phyloP scores from a whole-genome alignment of 2,329 filamentous ascomycete species.

The Colletotrichum tropicicola region DNA sequence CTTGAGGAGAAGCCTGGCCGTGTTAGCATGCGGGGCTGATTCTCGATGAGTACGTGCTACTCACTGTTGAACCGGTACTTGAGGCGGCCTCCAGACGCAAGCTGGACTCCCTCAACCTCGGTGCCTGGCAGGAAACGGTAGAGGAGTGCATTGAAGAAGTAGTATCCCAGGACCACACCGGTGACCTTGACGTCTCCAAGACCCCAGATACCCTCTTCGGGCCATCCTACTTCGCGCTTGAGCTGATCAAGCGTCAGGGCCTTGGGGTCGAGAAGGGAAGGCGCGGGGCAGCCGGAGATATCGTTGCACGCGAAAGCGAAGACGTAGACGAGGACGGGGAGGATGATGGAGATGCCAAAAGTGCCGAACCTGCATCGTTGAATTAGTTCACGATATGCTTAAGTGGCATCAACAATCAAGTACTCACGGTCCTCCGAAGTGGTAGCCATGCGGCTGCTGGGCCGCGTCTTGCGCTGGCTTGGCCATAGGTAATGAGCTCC shows the following conservation, averaged over 20 bases:
- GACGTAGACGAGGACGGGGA: slow-evolving; percentile 81
- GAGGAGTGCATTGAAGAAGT: slow-evolving; percentile 77
- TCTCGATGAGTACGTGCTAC: slow-evolving; percentile 23
- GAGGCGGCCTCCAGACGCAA: slow-evolving; percentile 76
- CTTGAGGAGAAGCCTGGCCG: slow-evolving; percentile 77
- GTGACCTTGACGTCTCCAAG: slow-evolving; percentile 76
- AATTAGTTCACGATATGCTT: not conserved
- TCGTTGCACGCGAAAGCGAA: slow-evolving; percentile 93
- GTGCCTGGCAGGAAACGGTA: slow-evolving; percentile 81
- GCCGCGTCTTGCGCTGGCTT: slow-evolving; percentile 39
- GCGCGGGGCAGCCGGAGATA: slow-evolving; percentile 87
- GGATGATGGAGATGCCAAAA: slow-evolving; percentile 78
- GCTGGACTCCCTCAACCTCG: slow-evolving; percentile 74
- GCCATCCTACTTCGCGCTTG: slow-evolving; percentile 86
- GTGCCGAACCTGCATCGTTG: slow-evolving; percentile 67
- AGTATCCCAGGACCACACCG: slow-evolving; percentile 79
- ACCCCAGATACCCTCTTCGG: slow-evolving; percentile 72
- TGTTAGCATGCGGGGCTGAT: not conserved
- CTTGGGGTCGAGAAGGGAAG: slow-evolving; percentile 78
- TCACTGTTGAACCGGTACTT: slow-evolving; percentile 85
- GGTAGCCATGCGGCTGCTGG: slow-evolving; percentile 53
- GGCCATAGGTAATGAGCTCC: slow-evolving; percentile 42
- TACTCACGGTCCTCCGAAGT: slow-evolving; percentile 62
- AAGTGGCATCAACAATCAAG: not conserved
- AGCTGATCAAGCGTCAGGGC: slow-evolving; percentile 76